Evolutionary conservation across 2,329 filamentous ascomycete species (phyloP), one percentile per base, ranked within the genome.

Genomic region (Elsinoe perseae): DNA sequence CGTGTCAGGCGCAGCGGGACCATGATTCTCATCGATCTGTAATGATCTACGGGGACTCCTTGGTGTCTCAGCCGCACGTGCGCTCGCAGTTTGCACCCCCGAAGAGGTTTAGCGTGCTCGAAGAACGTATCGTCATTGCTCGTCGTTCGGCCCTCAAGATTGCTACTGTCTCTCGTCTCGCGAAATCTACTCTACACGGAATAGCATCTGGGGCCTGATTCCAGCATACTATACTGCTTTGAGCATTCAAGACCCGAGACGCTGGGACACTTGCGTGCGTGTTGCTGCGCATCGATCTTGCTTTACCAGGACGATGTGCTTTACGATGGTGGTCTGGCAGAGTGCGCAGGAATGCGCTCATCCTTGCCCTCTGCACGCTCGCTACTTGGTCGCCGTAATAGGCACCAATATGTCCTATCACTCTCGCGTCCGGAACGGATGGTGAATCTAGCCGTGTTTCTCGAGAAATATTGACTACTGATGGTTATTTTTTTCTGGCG

Each of bases 91-190:
- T 21, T 52, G 48, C 8, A 7, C 28, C 48, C 48, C 30, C 5
- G 10, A 52, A 52, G 18, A 3, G 30, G 48, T 52, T 18, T 52
- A 52, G 48, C 48, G 16, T 50, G 10, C n/a, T n/a, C 4, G 30
- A n/a, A 12, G 18, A 28, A 34, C 30, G 25, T 38, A 38, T 52
- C 32, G 48, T 52, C 32, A 52, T 52, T 14, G 28, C 48, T 32
- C 28, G 32, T 52, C 48, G 48, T 38, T 14, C 20, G 28, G 36
- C 38, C 44, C 21, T 18, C 25, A n/a, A 30, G 44, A 50, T 50
- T 50, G 7, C 4, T 4, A 10, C 23, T 20, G 4, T 20, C 18
- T n/a, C 21, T 2, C 40, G 16, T n/a, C 40, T n/a, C n/a, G n/a
- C n/a, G n/a, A n/a, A n/a, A n/a, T n/a, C n/a, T n/a, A n/a, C n/a